phyloP scores from a whole-genome alignment of 257 asterid species.

The Solanum gandarillasii region DNA sequence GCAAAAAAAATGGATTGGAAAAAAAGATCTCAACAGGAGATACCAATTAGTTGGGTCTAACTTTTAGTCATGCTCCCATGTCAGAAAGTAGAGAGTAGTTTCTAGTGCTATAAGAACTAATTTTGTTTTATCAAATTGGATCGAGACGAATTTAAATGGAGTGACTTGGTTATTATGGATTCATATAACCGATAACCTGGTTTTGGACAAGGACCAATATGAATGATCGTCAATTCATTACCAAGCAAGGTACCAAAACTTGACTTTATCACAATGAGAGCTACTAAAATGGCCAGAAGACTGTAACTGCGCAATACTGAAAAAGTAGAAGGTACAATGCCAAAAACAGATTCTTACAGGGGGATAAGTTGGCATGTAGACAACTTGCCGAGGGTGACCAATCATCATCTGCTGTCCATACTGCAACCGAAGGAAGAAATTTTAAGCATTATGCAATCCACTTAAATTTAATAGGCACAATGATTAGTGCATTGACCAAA shows the following conservation, averaged over 20 bases:
- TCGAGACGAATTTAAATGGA: not conserved
- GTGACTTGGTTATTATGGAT: not conserved
- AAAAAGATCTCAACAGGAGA: not conserved
- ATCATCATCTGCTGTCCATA: conserved; percentile 88
- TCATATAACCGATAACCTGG: not conserved
- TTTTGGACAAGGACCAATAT: not conserved
- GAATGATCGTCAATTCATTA: not conserved
- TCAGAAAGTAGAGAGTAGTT: not conserved
- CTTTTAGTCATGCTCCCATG: not conserved
- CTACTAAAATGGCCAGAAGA: not conserved
- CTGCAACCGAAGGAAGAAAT: conserved; percentile 16
- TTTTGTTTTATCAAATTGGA: not conserved
- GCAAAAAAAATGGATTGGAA: not conserved
- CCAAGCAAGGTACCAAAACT: not conserved
- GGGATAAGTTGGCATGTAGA: conserved; percentile 78
- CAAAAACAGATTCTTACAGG: conserved; percentile 45
- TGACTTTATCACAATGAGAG: not conserved
- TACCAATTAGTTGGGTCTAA: not conserved
- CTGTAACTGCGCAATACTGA: not conserved
- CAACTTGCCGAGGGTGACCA: conserved; percentile 78
- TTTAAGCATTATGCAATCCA: not conserved
- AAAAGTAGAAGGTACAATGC: not conserved
- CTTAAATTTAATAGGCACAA: not conserved
- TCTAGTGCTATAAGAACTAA: not conserved
- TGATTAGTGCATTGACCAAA: not conserved